Base-by-base conservation (phyloP, 163 green algal species). In the Scenedesmus sp. region DNA sequence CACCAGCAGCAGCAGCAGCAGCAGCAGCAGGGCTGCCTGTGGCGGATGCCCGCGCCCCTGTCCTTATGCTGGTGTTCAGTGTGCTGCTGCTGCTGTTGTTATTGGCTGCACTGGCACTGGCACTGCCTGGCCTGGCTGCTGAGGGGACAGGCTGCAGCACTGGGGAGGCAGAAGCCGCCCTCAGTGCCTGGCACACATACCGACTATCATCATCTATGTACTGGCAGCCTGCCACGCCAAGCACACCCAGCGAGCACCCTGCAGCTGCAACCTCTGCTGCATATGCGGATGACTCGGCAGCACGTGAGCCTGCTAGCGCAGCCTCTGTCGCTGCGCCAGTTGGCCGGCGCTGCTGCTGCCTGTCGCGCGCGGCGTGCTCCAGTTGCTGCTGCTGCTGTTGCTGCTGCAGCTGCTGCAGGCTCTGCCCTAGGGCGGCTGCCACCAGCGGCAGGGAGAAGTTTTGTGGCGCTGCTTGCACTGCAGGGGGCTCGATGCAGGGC, bases 401-500 rank as follows among this genome's bases (percentile, higher is more conserved):
- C 62, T 76, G 84, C 26, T 57, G 59, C 16, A 89, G 60, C 34
- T 82, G 60, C 26, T 79, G 60, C 23, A 81, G 9, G 54, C 16
- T 81, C 60, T 89, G 84, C 8, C 84, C 84, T 56, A 89, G 20
- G 54, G 87, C 87, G 20, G 87, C 87, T 85, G 87, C 87, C 46
- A 91, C 87, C 2, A 84, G 86, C 23, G 67, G 70, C 4, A 90
- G n/a, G 67, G 54, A 67, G 73, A 90, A 90, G 18, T 90, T n/a
- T 54, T 86, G 52, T 13, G 87, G 87, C 23, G 54, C 87, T 77
- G 87, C n/a, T 46, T 86, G 73, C n/a, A 91, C n/a, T 46, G 87
- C 87, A 57, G 87, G 87, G 5, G 87, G 87, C 70, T 91, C 87
- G 46, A 91, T 70, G 56, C 87, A 86, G 0, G 87, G 87, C 55